Percentiles rank a stretch among this genome's conserved stretches.
Evolutionary conservation across 75 land plant genomes (phyloP).

Genomic region (Cupressus sempervirens): DNA sequence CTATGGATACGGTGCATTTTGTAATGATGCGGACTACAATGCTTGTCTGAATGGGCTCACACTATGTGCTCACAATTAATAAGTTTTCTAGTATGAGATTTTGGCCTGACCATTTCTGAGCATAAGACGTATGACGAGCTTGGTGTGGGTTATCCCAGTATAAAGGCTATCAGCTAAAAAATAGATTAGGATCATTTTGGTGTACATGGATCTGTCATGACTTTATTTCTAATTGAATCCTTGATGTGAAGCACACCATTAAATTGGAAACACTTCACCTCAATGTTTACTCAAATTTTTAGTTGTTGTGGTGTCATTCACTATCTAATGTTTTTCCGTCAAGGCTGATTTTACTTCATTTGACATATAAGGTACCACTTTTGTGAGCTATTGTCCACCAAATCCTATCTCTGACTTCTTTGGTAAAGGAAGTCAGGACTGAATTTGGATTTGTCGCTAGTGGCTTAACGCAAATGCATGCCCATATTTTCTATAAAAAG

Average conservation of each 20-base stretch:
- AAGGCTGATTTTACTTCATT: slow-evolving; percentile 79
- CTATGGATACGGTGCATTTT: too few relatives aligned
- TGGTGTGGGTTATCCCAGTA: too few relatives aligned
- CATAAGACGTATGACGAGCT: too few relatives aligned
- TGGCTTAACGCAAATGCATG: slow-evolving; percentile 98
- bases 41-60: too few relatives aligned
- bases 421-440: slow-evolving; percentile 63
- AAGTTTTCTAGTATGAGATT: too few relatives aligned
- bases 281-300: slow-evolving; percentile 90
- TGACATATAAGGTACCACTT: slow-evolving; percentile 74
- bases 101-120: too few relatives aligned
- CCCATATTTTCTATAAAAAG: slow-evolving; percentile 81
- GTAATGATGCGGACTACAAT: too few relatives aligned
- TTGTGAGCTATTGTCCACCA: slow-evolving; percentile 81
- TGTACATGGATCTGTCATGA: too few relatives aligned
- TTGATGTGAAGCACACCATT: slow-evolving; percentile 97
- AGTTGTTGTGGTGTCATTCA: slow-evolving; percentile 94
- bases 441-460: slow-evolving; percentile 90
- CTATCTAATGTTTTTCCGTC: slow-evolving; percentile 82
- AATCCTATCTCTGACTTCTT: slow-evolving; percentile 81
- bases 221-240: too few relatives aligned
- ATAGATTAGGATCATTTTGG: too few relatives aligned
- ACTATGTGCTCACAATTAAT: too few relatives aligned
- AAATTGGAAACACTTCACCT: slow-evolving; percentile 94
- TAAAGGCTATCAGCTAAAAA: too few relatives aligned